phyloP scores from a whole-genome alignment of 2,329 filamentous ascomycete species.

The Aspergillus bombycis region DNA sequence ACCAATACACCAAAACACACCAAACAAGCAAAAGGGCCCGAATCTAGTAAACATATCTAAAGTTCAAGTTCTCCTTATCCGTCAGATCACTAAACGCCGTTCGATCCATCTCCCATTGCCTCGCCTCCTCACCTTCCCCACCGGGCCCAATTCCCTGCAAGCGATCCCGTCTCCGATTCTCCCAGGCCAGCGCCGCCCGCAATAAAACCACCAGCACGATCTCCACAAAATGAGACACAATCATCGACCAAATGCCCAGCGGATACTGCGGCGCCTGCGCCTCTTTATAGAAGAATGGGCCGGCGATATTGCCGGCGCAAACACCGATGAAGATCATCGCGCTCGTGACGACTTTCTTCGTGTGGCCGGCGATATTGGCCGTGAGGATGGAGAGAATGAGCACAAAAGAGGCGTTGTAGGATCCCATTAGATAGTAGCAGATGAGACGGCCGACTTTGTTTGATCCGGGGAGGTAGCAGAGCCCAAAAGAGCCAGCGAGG shows the following conservation, averaged over 20 bases:
- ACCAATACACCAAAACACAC: background rate
- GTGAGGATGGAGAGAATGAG: constrained; percentile 52
- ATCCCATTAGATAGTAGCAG: constrained; percentile 61
- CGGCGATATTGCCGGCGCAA: constrained; percentile 63
- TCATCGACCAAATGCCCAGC: constrained; percentile 61
- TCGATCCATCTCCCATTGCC: constrained; percentile 47
- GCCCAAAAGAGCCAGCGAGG: constrained; percentile 61
- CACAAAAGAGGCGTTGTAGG: constrained; percentile 59
- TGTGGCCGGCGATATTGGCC: constrained; percentile 54
- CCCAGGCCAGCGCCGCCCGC: constrained; percentile 51
- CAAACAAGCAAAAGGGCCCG: background rate
- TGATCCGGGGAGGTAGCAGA: constrained; percentile 58
- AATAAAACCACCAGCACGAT: constrained; percentile 50
- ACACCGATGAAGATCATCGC: constrained; percentile 63
- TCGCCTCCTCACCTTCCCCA: constrained; percentile 8
- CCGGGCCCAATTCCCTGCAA: constrained; percentile 41
- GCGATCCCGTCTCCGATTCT: constrained; percentile 55
- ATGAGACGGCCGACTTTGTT: constrained; percentile 57
- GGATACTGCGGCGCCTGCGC: constrained; percentile 45
- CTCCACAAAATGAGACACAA: constrained; percentile 58
- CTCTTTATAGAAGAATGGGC: constrained; percentile 65
- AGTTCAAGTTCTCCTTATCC: constrained; percentile 56
- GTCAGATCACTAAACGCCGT: constrained; percentile 60
- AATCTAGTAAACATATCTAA: constrained; percentile 28
- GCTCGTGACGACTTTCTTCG: constrained; percentile 66